Evolutionary conservation across 129 eudicot species (phyloP).

Genomic region (Lactuca saligna): DNA sequence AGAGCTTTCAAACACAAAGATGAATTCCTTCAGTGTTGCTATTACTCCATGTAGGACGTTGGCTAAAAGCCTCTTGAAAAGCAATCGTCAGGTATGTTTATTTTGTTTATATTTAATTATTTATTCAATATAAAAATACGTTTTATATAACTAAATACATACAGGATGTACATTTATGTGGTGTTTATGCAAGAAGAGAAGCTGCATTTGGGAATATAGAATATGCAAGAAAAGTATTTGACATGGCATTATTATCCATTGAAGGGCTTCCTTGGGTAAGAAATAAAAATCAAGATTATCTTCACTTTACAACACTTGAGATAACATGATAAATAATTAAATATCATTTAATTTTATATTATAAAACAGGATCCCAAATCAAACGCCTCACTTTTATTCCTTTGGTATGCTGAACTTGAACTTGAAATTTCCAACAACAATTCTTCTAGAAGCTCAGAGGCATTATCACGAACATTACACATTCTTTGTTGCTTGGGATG

Average conservation of each 20-base stretch:
- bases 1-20: conserved; percentile 66
- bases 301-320: neutral
- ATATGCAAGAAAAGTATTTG: conserved; percentile 86
- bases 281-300: neutral
- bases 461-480: conserved; percentile 65
- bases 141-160: neutral
- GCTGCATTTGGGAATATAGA: conserved; percentile 81
- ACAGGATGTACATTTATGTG: conserved; percentile 89
- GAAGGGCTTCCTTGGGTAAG: conserved; percentile 72
- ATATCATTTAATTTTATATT: neutral
- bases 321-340: no score
- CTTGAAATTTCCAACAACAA: conserved; percentile 27
- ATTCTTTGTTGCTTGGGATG: conserved; percentile 83
- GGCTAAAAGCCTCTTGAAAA: conserved; percentile 84
- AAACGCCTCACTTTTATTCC: conserved; percentile 55
- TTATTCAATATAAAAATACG: no score
- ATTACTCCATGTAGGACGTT: conserved; percentile 79
- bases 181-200: conserved; percentile 93
- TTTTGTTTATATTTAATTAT: conserved; percentile 6
- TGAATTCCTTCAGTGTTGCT: conserved; percentile 42
- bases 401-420: conserved; percentile 94
- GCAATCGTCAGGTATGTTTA: conserved; percentile 75
- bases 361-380: conserved; percentile 63
- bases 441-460: conserved; percentile 45
- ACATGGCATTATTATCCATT: conserved; percentile 86